A percentile compares a stretch with the other conserved stretches of the same genome.
Evolutionary conservation across 108 stramenopile genomes (phyloP).

Genomic region (Mediolabrus comicus): DNA sequence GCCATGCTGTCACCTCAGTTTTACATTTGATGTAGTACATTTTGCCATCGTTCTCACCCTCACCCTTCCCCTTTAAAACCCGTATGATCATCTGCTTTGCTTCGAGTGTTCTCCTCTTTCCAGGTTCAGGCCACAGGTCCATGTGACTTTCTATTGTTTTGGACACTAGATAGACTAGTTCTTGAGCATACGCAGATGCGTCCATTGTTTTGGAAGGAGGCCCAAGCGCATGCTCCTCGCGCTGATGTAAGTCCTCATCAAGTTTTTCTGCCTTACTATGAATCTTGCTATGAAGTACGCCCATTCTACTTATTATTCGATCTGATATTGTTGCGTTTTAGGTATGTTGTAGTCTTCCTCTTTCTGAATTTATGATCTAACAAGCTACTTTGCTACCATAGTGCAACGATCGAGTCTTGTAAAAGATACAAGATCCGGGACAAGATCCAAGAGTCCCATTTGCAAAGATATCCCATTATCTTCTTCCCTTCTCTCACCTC

Average conservation of each 20-base stretch:
- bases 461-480: too few relatives aligned
- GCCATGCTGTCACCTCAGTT: slow-evolving; percentile 1
- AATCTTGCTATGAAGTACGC: too few relatives aligned
- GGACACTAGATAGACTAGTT: slow-evolving; percentile 4
- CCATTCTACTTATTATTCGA: too few relatives aligned
- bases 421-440: too few relatives aligned
- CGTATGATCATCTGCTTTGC: slow-evolving; percentile 16
- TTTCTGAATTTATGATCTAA: too few relatives aligned
- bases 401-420: too few relatives aligned
- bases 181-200: slow-evolving; percentile 2
- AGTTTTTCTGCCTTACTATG: not conserved
- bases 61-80: not conserved
- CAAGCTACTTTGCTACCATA: too few relatives aligned
- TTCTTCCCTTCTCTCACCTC: too few relatives aligned
- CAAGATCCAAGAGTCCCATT: too few relatives aligned
- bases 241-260: not conserved
- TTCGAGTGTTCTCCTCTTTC: not conserved
- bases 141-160: not conserved
- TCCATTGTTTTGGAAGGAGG: slow-evolving; percentile 18
- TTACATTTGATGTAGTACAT: slow-evolving; percentile 17
- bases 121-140: not conserved
- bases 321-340: too few relatives aligned
- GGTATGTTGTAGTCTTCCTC: too few relatives aligned
- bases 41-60: slow-evolving; percentile 1
- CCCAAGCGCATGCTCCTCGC: slow-evolving; percentile 7